phyloP scores from a whole-genome alignment of 2,329 filamentous ascomycete genomes.

The Penicillium sp. region DNA sequence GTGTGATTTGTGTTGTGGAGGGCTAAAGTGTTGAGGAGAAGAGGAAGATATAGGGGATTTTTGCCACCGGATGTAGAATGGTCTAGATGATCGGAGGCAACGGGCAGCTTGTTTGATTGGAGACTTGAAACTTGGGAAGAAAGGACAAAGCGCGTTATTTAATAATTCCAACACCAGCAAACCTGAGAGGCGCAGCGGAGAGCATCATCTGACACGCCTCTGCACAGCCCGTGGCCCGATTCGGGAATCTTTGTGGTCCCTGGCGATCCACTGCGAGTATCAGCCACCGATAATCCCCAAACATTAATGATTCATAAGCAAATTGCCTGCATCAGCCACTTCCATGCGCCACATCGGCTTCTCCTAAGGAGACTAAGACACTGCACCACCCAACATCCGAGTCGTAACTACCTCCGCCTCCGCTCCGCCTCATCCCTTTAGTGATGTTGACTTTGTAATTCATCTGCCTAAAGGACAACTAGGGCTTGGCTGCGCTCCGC shows the following conservation, averaged over 20 bases:
- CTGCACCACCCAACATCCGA: not conserved
- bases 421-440: not conserved
- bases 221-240: not conserved
- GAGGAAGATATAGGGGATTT: conserved; percentile 11
- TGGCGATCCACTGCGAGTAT: conserved; percentile 8
- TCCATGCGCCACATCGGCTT: conserved; percentile 2
- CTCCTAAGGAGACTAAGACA: conserved; percentile 4
- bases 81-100: conserved; percentile 3
- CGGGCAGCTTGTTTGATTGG: not conserved
- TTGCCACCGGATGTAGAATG: conserved; percentile 18
- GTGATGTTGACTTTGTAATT: not conserved
- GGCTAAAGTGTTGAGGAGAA: conserved; percentile 7
- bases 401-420: too few relatives aligned
- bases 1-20: not conserved
- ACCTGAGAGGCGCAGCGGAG: not conserved
- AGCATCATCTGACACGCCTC: not conserved
- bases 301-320: not conserved
- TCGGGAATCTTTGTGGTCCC: conserved; percentile 1
- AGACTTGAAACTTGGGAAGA: too few relatives aligned
- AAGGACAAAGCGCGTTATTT: not conserved
- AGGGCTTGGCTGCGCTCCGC: not conserved
- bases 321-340: not conserved
- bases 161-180: not conserved
- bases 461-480: not conserved
- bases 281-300: not conserved